phyloP scores from a whole-genome alignment of 208 protist species.

The Leishmania aethiopica region DNA sequence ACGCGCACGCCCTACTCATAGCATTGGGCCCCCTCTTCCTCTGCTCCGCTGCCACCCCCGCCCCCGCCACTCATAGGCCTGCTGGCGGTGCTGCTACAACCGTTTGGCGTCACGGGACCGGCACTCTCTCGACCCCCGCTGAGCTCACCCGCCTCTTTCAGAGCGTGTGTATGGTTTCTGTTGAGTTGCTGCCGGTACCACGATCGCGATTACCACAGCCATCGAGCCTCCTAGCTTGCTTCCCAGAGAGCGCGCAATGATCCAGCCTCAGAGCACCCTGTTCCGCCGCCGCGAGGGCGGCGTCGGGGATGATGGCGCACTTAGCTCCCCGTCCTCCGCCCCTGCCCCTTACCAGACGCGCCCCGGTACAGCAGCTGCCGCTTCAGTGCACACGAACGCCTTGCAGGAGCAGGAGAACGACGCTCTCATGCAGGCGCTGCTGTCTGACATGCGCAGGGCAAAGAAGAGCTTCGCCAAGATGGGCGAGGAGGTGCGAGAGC shows the following conservation, averaged over 20 bases:
- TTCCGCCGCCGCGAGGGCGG: conserved; percentile 48
- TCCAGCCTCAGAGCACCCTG: conserved; percentile 70
- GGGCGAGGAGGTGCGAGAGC: conserved; percentile 66
- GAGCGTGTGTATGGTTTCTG: background rate
- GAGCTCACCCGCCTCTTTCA: background rate
- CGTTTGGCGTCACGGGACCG: background rate
- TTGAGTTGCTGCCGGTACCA: background rate
- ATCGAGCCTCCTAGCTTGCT: background rate
- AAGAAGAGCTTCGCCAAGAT: conserved; percentile 54
- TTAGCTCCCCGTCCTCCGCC: conserved; percentile 1
- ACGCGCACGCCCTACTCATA: background rate
- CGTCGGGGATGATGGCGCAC: background rate
- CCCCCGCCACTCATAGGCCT: background rate
- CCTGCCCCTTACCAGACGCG: conserved; percentile 1
- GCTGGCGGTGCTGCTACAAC: background rate
- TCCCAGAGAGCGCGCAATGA: conserved; percentile 10
- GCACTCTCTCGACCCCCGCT: background rate
- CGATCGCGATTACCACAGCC: background rate
- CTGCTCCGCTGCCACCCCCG: background rate
- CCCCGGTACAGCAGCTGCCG: background rate
- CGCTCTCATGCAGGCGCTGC: conserved; percentile 63
- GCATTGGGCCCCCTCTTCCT: background rate
- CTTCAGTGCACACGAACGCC: conserved; percentile 13
- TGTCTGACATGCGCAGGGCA: conserved; percentile 58
- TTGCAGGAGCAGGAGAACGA: conserved; percentile 75